Evolutionary conservation across 2,329 filamentous ascomycete species (phyloP), one percentile per base, ranked within the genome.

Genomic region (Coniochaeta sp.): DNA sequence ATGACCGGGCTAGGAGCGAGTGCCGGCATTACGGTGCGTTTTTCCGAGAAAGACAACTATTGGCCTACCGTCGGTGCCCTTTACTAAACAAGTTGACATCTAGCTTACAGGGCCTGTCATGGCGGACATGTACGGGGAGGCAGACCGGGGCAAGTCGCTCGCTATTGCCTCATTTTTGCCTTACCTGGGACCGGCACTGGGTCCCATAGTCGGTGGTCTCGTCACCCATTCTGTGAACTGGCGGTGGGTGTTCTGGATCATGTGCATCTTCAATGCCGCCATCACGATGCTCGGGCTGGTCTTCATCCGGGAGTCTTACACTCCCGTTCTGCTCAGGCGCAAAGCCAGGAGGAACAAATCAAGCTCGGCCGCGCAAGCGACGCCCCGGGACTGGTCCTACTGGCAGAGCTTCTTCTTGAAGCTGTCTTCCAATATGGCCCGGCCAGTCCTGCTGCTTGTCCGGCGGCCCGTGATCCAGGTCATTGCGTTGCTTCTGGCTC

Each of bases 181-280:
- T 1, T 69, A 69, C 1, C 78, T 90, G 0, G 88, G 87, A 0
- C 87, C 87, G 0, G 86, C 87, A 0, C 73, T 89, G 1, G 88
- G 88, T 0, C 88, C 88, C 0, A 85, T 90, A 8, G 79, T 85
- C 0, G 87, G 87, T 22, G 87, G 86, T 0, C 84, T 86, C 66
- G 85, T 89, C 24, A 77, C 85, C 0, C 73, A 89, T 65, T 76
- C 81, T 63, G 81, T 83, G 2, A 80, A 79, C 5, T 90, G 88
- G 88, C 79, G 83, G 33, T 91, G 87, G 88, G 81, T 85, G 1
- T 91, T 90, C 73, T 89, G 82, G 73, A 77, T 85, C 0, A 84
- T 85, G 2, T 82, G 82, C 1, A 87, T 89, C 54, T 68, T 72
- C 58, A 82, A 84, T 58, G 82, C 76, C 0, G 60, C 81, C 4